Percentiles rank a stretch among this genome's conserved stretches.
Conservation (phyloP, 192 early-diverging fungal genomes). For the Obelidium mucronatum region DNA sequence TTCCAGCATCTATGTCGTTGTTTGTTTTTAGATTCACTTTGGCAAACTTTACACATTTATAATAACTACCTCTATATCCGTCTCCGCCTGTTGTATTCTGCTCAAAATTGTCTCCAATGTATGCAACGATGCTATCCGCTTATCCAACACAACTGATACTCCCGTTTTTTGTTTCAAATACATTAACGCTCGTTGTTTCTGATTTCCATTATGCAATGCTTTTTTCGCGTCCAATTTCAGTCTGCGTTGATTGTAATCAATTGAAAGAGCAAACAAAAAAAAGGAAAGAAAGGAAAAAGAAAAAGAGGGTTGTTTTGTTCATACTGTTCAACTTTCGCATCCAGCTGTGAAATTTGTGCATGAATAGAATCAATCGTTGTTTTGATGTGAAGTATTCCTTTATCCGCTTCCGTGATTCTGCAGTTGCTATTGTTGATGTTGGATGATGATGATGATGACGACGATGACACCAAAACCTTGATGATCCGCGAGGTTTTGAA, state of each 20-base stretch:
- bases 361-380: neutral
- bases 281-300: too few relatives aligned
- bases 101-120: neutral
- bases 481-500: neutral
- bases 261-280: too few relatives aligned
- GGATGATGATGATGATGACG: neutral
- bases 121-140: neutral
- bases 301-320: too few relatives aligned
- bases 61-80: neutral
- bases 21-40: neutral
- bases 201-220: neutral
- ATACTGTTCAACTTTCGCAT: neutral
- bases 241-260: too few relatives aligned
- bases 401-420: neutral
- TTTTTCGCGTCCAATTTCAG: neutral
- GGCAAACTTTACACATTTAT: neutral
- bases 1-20: neutral
- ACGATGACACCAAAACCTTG: neutral
- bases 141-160: neutral
- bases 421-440: too few relatives aligned
- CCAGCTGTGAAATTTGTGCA: neutral
- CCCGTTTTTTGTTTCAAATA: neutral
- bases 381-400: neutral
- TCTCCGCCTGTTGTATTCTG: neutral
- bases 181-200: neutral